Evolutionary conservation across 495 filamentous ascomycete species (phyloP), one percentile per base, ranked within the genome.

Genomic region (Thermothielavioides terrestris): DNA sequence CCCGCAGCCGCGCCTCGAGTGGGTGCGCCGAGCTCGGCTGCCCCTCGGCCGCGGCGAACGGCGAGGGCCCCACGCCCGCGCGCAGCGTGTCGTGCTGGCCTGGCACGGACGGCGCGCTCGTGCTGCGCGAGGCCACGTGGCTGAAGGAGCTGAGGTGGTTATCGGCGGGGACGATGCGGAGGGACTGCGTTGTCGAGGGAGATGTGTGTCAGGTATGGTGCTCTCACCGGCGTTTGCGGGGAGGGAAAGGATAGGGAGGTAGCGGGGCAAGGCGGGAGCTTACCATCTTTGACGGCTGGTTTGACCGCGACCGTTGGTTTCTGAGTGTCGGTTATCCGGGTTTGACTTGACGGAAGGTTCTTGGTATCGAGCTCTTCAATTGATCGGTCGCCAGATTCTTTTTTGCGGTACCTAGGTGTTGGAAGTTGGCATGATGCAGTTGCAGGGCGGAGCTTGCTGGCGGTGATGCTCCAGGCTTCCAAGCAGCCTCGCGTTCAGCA

Each of bases 11-110:
- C 34, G 86, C 69, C 70, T 98, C 92, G 54, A 98, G 86, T 0
- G 91, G 91, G 79, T 98, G 91, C 6, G 83, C 70, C 31, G 84
- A 88, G 35, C 70, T 58, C 4, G 79, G 69, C 38, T 68, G 39
- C 28, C 35, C 21, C 35, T 59, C 58, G 10, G 56, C 23, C 21
- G 61, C 32, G 58, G 70, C 61, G 43, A 75, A 60, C n/a, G 75
- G 60, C 27, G 72, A 71, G 1, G 71, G 72, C 35, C 78, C 81
- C 58, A 92, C 75, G 67, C 88, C 87, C 41, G 82, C 73, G 65
- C 91, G 88, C 52, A 97, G 85, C 15, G 83, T 89, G 72, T 97
- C 91, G 73, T 88, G 91, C 54, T 96, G 71, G 55, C 90, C 89
- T 1, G 88, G 88, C 46, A 88, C 90, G 17, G 88, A 94, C 52